phyloP scores from a whole-genome alignment of 2,329 filamentous ascomycete genomes.

The Fusarium foetens region DNA sequence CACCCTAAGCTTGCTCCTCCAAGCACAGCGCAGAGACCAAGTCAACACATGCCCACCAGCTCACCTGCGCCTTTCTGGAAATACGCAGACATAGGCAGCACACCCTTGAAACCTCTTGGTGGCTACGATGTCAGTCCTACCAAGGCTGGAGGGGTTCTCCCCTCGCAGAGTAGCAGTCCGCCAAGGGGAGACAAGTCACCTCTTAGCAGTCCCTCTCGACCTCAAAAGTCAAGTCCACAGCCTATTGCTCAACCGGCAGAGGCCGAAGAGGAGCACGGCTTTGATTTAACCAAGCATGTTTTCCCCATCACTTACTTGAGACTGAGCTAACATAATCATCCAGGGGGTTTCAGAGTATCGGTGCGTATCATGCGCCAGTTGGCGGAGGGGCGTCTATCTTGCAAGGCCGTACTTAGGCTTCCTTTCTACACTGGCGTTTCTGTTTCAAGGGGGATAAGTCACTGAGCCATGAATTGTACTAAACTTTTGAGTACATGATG shows the following conservation, averaged over 20 bases:
- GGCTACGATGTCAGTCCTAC: constrained; percentile 68
- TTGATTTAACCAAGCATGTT: constrained; percentile 68
- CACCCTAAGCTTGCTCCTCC: constrained; percentile 81
- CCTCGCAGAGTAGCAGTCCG: constrained; percentile 69
- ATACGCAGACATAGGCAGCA: constrained; percentile 80
- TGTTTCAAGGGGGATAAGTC: constrained; percentile 14
- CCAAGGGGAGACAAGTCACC: constrained; percentile 62
- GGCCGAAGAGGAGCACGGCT: constrained; percentile 61
- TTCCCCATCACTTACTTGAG: background rate
- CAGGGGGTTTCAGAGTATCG: constrained; percentile 73
- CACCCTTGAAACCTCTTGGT: constrained; percentile 66
- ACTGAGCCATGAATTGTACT: constrained; percentile 11
- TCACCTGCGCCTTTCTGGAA: constrained; percentile 91
- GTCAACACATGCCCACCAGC: constrained; percentile 86
- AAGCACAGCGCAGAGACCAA: constrained; percentile 82
- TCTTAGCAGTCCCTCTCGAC: constrained; percentile 61
- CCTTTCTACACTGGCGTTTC: constrained; percentile 5
- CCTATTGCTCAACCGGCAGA: constrained; percentile 47
- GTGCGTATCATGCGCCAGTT: constrained; percentile 68
- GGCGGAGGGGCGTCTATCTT: constrained; percentile 58
- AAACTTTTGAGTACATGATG: constrained; percentile 1
- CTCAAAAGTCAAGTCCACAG: constrained; percentile 48
- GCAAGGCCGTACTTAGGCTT: constrained; percentile 47
- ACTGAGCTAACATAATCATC: constrained; percentile 16
- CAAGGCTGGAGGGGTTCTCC: constrained; percentile 56